These are phyloP conservation scores for Ophiocordyceps australis DNA, from an alignment of 2,329 filamentous ascomycete species.

Conservation along the genomic window DNA sequence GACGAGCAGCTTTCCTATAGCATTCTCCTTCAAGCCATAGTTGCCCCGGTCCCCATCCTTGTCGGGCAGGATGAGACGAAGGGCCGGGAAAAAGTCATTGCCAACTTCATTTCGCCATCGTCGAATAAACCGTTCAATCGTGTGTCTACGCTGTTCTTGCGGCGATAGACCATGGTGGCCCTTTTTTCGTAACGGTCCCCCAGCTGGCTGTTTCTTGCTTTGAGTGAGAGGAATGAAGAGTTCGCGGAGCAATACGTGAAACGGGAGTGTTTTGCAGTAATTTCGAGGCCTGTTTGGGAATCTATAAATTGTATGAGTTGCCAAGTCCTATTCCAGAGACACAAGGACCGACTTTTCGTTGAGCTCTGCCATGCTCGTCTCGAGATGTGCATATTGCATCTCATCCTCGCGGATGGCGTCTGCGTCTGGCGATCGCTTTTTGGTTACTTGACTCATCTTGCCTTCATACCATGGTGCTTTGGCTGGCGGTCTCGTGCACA, in stretches of 20 bases:
- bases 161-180: conserved; percentile 46
- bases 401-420: conserved; percentile 30
- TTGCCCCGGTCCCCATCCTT: conserved; percentile 85
- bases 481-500: no score
- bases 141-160: conserved; percentile 59
- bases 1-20: conserved; percentile 78
- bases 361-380: conserved; percentile 21
- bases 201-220: conserved; percentile 57
- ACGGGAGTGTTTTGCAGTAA: conserved; percentile 59
- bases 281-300: conserved; percentile 76
- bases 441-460: not conserved
- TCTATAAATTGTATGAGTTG: conserved; percentile 23
- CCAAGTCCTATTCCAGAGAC: not conserved
- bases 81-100: conserved; percentile 79
- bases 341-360: conserved; percentile 19
- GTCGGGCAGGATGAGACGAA: conserved; percentile 80
- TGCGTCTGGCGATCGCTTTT: conserved; percentile 10
- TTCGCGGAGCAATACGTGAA: conserved; percentile 57
- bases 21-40: conserved; percentile 87
- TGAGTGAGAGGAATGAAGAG: conserved; percentile 71
- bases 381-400: conserved; percentile 26
- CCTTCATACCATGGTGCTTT: no score
- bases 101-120: conserved; percentile 81
- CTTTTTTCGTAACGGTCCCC: conserved; percentile 34
- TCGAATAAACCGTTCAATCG: conserved; percentile 74